A percentile compares a stretch with the other conserved stretches of the same genome.
phyloP scores from a whole-genome alignment of 768 basidiomycete species.

The Lactarius evosmus region DNA sequence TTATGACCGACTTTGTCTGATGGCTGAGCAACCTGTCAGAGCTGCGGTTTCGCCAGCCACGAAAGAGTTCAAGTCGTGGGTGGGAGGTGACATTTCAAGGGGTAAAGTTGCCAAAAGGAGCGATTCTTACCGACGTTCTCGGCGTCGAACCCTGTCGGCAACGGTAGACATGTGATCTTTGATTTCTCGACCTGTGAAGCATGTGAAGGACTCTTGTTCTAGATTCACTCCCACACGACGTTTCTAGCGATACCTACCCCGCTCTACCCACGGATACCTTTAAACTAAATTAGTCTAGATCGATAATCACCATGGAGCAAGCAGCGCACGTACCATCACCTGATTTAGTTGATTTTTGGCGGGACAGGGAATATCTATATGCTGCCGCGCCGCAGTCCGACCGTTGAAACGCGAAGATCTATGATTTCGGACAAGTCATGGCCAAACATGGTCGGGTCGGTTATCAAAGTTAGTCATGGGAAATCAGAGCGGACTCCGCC shows the following conservation, averaged over 20 bases:
- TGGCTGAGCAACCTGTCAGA: slow-evolving; percentile 13
- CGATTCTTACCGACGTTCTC: slow-evolving; percentile 4
- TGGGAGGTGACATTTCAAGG: slow-evolving; percentile 2
- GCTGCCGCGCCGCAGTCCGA: background rate
- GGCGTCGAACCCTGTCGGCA: slow-evolving; percentile 20
- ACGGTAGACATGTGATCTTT: slow-evolving; percentile 20
- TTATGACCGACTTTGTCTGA: slow-evolving; percentile 41
- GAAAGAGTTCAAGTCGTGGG: slow-evolving; percentile 6
- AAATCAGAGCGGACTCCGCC: background rate
- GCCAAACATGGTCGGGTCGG: background rate
- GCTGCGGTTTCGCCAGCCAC: background rate
- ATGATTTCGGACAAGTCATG: background rate
- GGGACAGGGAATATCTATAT: background rate
- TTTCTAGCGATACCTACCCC: background rate
- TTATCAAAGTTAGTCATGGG: background rate
- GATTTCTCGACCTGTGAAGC: background rate
- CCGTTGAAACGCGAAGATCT: background rate
- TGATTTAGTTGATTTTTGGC: background rate
- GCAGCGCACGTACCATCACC: background rate
- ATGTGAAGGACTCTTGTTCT: background rate
- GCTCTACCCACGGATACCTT: background rate
- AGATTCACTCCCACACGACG: background rate
- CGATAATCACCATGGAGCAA: background rate
- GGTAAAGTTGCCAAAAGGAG: background rate
- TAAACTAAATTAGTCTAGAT: background rate